Evolutionary conservation across 2,329 filamentous ascomycete genomes (phyloP).

Genomic region (Hypoxylon rubiginosum): DNA sequence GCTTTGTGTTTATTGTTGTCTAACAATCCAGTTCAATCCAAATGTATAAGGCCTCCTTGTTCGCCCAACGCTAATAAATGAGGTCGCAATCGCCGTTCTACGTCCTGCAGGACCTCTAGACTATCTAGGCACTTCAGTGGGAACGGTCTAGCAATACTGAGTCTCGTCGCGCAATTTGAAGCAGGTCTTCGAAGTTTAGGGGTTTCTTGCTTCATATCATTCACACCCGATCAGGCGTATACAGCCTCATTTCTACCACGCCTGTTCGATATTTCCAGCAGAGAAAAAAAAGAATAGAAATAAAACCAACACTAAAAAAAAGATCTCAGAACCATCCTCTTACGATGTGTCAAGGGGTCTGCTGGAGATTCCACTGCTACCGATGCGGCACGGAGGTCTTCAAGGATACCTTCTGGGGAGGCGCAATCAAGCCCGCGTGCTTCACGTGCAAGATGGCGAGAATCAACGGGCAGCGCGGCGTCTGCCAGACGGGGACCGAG

Average conservation of each 20-base stretch:
- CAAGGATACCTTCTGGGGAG: conserved; percentile 27
- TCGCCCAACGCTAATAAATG: neutral
- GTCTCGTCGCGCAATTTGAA: conserved; percentile 14
- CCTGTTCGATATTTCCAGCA: neutral
- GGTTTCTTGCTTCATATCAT: conserved; percentile 10
- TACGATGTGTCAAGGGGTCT: conserved; percentile 46
- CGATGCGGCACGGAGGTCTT: conserved; percentile 33
- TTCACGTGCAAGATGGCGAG: conserved; percentile 42
- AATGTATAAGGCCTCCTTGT: neutral
- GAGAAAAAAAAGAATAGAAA: neutral
- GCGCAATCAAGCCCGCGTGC: neutral
- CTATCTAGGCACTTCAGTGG: neutral
- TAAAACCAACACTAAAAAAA: conserved; percentile 2
- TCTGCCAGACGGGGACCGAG: conserved; percentile 43
- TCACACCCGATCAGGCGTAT: neutral
- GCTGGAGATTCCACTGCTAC: conserved; percentile 32
- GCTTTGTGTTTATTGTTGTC: conserved; percentile 11
- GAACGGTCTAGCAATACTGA: neutral
- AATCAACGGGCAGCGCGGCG: conserved; percentile 19
- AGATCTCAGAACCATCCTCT: neutral
- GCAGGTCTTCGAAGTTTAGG: conserved; percentile 20
- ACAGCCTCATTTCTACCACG: too few relatives aligned
- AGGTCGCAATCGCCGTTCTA: conserved; percentile 10
- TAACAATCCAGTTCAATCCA: conserved; percentile 19
- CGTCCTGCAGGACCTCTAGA: neutral